Conservation (phyloP, 495 filamentous ascomycete species). For the Ascodesmis nigricans region DNA sequence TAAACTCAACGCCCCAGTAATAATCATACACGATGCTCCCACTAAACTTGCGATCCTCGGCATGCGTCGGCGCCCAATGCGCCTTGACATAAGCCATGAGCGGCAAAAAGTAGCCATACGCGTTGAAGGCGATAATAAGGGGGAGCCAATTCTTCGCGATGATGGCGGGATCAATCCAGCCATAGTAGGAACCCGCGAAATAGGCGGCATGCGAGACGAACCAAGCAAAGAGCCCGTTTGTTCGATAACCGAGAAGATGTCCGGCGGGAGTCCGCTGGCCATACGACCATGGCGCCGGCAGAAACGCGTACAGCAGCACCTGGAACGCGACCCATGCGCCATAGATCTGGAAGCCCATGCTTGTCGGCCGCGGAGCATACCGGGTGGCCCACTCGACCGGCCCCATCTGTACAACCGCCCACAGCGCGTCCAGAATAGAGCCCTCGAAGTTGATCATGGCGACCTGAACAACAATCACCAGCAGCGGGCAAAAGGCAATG, state of each 20-base stretch:
- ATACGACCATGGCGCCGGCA: slow-evolving; percentile 22
- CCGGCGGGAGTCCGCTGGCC: slow-evolving; percentile 24
- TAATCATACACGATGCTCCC: slow-evolving; percentile 27
- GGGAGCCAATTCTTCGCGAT: slow-evolving; percentile 27
- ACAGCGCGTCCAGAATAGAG: slow-evolving; percentile 11
- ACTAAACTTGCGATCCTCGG: slow-evolving; percentile 27
- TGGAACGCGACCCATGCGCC: slow-evolving; percentile 23
- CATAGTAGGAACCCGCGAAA: slow-evolving; percentile 10
- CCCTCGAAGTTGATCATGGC: slow-evolving; percentile 13
- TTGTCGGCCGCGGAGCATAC: slow-evolving; percentile 12
- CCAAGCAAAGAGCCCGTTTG: slow-evolving; percentile 28
- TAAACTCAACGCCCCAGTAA: slow-evolving; percentile 29
- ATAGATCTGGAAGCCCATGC: slow-evolving; percentile 17
- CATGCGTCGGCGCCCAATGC: slow-evolving; percentile 24
- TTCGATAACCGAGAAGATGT: slow-evolving; percentile 22
- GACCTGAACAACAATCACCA: slow-evolving; percentile 13
- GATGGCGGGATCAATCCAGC: slow-evolving; percentile 24
- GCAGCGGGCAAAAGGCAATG: slow-evolving; percentile 15
- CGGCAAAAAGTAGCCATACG: slow-evolving; percentile 25
- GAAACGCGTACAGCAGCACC: slow-evolving; percentile 20
- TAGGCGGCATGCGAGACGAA: slow-evolving; percentile 23
- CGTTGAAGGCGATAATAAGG: slow-evolving; percentile 25
- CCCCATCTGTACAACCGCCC: slow-evolving; percentile 6
- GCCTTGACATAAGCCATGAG: slow-evolving; percentile 25
- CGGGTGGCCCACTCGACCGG: slow-evolving; percentile 9